phyloP scores from a whole-genome alignment of 257 asterid genomes.

The Fraxinus anomala region DNA sequence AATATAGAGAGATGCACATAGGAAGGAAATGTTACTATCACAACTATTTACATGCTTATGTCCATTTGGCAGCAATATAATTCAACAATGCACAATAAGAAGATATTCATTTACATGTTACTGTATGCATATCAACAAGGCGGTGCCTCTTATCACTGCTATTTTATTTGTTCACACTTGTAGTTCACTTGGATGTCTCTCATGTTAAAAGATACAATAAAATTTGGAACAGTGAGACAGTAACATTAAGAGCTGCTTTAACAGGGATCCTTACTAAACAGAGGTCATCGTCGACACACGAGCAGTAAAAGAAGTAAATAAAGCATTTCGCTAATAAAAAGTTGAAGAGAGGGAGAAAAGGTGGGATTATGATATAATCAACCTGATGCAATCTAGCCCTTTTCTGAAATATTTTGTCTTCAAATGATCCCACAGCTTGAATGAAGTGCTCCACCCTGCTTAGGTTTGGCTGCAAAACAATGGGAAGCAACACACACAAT shows the following conservation, averaged over 20 bases:
- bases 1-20: not conserved
- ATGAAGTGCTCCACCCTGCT: conserved; percentile 82
- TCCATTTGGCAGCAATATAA: conserved; percentile 12
- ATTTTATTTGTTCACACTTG: not conserved
- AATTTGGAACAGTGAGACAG: not conserved
- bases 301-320: not conserved
- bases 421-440: conserved; percentile 93
- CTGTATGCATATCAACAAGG: conserved; percentile 5
- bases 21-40: not conserved
- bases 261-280: conserved; percentile 7
- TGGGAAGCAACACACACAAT: conserved; percentile 15
- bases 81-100: conserved; percentile 17
- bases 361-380: conserved; percentile 19
- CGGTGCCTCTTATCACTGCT: not conserved
- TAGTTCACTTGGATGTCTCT: not conserved
- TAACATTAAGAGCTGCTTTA: conserved; percentile 1
- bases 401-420: conserved; percentile 87
- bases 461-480: conserved; percentile 70
- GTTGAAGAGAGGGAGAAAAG: conserved; percentile 2
- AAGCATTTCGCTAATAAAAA: not conserved
- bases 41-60: conserved; percentile 6
- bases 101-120: not conserved
- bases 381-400: conserved; percentile 94
- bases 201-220: conserved; percentile 1
- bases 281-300: conserved; percentile 15